phyloP scores from a whole-genome alignment of 2,329 filamentous ascomycete species.

The Aureobasidium lini region DNA sequence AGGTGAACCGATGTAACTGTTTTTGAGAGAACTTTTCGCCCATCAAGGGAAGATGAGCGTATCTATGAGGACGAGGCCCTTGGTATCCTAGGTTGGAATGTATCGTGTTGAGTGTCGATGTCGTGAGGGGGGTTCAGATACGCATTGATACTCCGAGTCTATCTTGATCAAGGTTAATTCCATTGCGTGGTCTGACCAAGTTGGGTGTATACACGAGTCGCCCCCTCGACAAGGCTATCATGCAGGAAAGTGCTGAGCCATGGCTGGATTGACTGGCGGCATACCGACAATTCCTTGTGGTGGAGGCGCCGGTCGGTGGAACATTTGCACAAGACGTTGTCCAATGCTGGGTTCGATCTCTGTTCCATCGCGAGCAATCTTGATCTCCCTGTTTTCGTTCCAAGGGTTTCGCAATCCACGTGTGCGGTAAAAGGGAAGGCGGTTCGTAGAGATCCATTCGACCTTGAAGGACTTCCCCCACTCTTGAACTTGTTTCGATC shows the following conservation, averaged over 20 bases:
- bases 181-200: too few species aligned
- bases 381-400: conserved; percentile 93
- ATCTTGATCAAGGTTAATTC: too few species aligned
- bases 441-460: conserved; percentile 78
- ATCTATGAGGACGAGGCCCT: too few species aligned
- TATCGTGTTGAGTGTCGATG: too few species aligned
- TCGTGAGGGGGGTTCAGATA: too few species aligned
- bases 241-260: not conserved
- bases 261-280: not conserved
- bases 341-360: conserved; percentile 82
- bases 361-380: conserved; percentile 90
- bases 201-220: too few species aligned
- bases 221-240: not conserved
- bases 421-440: conserved; percentile 82
- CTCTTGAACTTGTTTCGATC: conserved; percentile 48
- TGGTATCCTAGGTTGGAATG: too few species aligned
- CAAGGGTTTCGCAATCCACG: conserved; percentile 82
- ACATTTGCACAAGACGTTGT: conserved; percentile 67
- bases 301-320: conserved; percentile 42
- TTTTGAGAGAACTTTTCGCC: too few species aligned
- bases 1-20: too few species aligned
- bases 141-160: too few species aligned
- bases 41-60: too few species aligned
- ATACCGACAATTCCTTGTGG: not conserved
- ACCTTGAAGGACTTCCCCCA: conserved; percentile 91